These are phyloP conservation scores for Chlorella vulgaris DNA, from an alignment of 139 green algal species.

Conservation along the genomic window DNA sequence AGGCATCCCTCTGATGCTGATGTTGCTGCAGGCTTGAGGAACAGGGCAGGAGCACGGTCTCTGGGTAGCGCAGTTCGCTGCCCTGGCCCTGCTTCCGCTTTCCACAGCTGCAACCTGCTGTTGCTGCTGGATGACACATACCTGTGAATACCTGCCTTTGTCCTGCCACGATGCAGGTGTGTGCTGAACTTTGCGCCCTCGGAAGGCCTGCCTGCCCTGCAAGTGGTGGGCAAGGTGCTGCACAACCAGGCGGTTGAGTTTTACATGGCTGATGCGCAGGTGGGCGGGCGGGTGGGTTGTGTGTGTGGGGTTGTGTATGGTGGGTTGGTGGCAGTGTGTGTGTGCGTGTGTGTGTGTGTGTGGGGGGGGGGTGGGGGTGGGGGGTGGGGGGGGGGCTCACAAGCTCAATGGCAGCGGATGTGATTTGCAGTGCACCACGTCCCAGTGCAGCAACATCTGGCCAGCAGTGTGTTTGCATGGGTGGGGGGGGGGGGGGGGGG, in stretches of 20 bases:
- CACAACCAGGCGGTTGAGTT: slow-evolving; percentile 51
- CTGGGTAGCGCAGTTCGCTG: too few species aligned
- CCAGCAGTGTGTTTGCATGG: too few species aligned
- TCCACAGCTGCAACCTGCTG: too few species aligned
- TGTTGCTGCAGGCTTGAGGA: too few species aligned
- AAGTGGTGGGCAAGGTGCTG: slow-evolving; percentile 44
- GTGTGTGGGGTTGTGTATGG: not conserved
- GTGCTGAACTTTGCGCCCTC: not conserved
- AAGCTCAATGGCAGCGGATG: not conserved
- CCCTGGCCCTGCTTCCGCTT: too few species aligned
- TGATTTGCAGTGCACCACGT: not conserved
- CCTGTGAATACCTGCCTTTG: too few species aligned
- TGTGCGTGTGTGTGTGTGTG: not conserved
- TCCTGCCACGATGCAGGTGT: not conserved
- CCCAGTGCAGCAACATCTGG: too few species aligned
- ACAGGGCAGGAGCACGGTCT: too few species aligned
- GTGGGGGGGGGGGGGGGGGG: too few species aligned
- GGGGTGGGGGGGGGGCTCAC: not conserved
- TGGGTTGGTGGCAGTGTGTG: not conserved
- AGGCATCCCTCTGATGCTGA: too few species aligned
- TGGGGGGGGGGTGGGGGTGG: not conserved
- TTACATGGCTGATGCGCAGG: slow-evolving; percentile 58
- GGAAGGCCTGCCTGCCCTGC: slow-evolving; percentile 26
- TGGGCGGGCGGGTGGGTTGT: not conserved
- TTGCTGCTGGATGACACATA: too few species aligned